A percentile compares a stretch with the other conserved stretches of the same genome.
Conservation (phyloP, 441 rosid genomes). For the Erodium texanum region DNA sequence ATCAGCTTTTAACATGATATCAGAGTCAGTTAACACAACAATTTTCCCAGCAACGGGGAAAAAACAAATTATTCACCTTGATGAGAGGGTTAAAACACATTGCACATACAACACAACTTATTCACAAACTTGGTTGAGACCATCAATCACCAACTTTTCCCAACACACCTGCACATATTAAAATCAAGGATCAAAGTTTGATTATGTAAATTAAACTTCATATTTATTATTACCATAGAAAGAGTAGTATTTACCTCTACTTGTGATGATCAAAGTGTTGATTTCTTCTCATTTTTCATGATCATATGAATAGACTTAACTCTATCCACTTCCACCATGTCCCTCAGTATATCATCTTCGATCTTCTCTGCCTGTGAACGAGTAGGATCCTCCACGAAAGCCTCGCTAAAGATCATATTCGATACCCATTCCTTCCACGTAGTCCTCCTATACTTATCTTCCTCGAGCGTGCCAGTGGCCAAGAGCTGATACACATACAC, state of each 20-base stretch:
- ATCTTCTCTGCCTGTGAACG: constrained; percentile 84
- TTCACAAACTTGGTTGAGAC: not conserved
- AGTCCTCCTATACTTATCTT: constrained; percentile 77
- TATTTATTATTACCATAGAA: not conserved
- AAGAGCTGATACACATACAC: constrained; percentile 89
- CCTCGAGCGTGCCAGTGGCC: constrained; percentile 72
- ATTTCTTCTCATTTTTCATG: constrained; percentile 94
- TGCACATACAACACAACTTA: not conserved
- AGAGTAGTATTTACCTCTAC: not conserved
- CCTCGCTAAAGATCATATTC: constrained; percentile 92
- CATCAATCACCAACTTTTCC: not conserved
- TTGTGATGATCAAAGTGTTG: constrained; percentile 42
- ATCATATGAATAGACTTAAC: constrained; percentile 89
- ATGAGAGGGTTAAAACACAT: not conserved
- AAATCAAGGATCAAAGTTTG: not conserved
- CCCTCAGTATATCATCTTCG: constrained; percentile 76
- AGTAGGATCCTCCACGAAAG: constrained; percentile 79
- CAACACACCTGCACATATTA: not conserved
- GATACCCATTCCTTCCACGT: constrained; percentile 99
- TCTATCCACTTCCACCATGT: constrained; percentile 73
- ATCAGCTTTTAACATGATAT: not conserved
- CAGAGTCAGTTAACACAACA: not conserved
- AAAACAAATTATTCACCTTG: too few relatives aligned
- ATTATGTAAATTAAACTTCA: not conserved
- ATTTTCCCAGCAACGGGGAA: too few relatives aligned